Conservation (phyloP, 257 asterid genomes). For the Plantago ovata region DNA sequence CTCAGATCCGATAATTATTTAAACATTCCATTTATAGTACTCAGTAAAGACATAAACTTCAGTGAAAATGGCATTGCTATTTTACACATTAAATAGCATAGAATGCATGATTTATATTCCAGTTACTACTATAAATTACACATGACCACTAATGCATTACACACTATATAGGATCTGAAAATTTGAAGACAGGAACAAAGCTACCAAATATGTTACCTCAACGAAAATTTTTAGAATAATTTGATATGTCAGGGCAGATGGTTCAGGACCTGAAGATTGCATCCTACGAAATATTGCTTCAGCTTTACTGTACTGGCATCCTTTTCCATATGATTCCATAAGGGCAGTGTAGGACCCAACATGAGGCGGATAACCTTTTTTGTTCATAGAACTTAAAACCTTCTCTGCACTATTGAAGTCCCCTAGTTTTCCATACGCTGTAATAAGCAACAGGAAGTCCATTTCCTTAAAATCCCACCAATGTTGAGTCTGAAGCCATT, state of each 20-base stretch:
- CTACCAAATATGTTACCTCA: constrained; percentile 43
- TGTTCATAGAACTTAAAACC: constrained; percentile 67
- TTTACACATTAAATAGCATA: too few species aligned
- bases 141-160: neutral
- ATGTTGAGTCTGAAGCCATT: constrained; percentile 90
- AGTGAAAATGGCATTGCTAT: too few species aligned
- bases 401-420: constrained; percentile 84
- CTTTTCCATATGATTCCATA: constrained; percentile 96
- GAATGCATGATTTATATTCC: too few species aligned
- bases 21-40: too few species aligned
- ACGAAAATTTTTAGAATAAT: constrained; percentile 81
- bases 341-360: constrained; percentile 90
- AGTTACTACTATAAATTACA: neutral
- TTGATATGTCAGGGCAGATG: constrained; percentile 95
- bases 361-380: constrained; percentile 73
- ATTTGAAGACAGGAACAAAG: neutral
- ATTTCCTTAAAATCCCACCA: constrained; percentile 98
- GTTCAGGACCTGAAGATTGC: constrained; percentile 95
- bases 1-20: too few species aligned
- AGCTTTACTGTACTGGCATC: constrained; percentile 74
- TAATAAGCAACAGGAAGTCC: constrained; percentile 92
- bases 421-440: constrained; percentile 91
- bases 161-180: neutral
- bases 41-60: too few species aligned
- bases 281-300: constrained; percentile 89